Evolutionary conservation across 1,284 basidiomycete species (phyloP), one percentile per base, ranked within the genome.

Genomic region (Puccinia hordei): DNA sequence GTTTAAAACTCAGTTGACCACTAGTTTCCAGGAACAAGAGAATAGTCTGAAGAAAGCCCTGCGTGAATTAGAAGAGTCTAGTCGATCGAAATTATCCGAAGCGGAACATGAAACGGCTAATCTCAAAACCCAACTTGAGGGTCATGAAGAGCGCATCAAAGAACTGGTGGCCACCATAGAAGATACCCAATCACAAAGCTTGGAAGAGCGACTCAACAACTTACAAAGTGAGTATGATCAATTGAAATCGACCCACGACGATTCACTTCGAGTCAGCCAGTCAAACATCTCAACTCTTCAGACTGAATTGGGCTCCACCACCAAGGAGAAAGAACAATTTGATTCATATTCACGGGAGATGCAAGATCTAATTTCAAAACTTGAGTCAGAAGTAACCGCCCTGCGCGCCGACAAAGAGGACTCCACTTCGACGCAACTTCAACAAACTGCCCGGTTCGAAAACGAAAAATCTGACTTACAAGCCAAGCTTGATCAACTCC

Each of bases 181-280:
- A 51, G 68, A 38, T 24, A 24, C 27, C 35, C 53, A 71, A 53
- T 71, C 71, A 10, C 53, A 73, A 33, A 49, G 59, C 33, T 10
- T 78, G 41, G 61, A 55, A 44, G 19, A 57, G 53, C 63, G 24
- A 78, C 53, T 57, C 22, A 6, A 27, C 1, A 68, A 30, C 22
- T 44, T 55, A 19, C 71, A 55, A 59, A 73, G 10, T 46, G 41
- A 71, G 33, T 61, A 73, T 46, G 55, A 73, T 51, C 73, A 65
- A 41, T 41, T 65, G n/a, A 63, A 73, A 44, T 73, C 30, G 49
- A 59, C 30, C 3, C 24, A 53, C 15, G 19, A 35, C 24, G 33
- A 51, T 53, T 55, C 53, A 44, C 33, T 73, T 10, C 51, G 57
- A 53, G 49, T 24, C 9, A 55, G 30, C 22, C 33, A 41, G 59